Conservation (phyloP, 805 yeast species). For the Priceomyces carsonii region DNA sequence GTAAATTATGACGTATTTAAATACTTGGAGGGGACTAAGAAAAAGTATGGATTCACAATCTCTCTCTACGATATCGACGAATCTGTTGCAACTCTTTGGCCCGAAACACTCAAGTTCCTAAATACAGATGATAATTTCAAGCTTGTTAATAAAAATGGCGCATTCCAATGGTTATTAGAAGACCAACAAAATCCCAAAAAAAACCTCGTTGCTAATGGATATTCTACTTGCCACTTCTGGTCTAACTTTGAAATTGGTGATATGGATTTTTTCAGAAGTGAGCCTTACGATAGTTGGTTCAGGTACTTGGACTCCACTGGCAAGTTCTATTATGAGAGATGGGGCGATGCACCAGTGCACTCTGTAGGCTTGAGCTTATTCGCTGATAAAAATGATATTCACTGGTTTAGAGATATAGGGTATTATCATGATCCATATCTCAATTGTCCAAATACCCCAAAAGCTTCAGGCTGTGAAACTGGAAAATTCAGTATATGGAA, state of each 20-base stretch:
- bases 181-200: conserved; percentile 52
- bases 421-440: conserved; percentile 73
- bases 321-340: conserved; percentile 85
- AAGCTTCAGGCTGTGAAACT: conserved; percentile 48
- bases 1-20: conserved; percentile 77
- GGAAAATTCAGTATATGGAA: conserved; percentile 58
- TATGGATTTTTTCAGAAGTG: conserved; percentile 74
- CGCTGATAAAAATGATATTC: conserved; percentile 66
- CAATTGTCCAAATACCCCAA: conserved; percentile 64
- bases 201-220: conserved; percentile 42
- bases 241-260: conserved; percentile 84
- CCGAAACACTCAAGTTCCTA: conserved; percentile 62
- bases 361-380: conserved; percentile 72
- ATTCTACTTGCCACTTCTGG: conserved; percentile 87
- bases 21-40: conserved; percentile 65
- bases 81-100: conserved; percentile 65
- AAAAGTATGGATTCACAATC: conserved; percentile 73
- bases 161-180: conserved; percentile 54
- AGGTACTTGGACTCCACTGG: conserved; percentile 65
- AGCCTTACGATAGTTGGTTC: conserved; percentile 67
- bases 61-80: conserved; percentile 70
- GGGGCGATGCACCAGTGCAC: conserved; percentile 96
- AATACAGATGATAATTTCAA: conserved; percentile 57
- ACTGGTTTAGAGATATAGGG: conserved; percentile 88
- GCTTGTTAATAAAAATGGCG: conserved; percentile 47